These are phyloP conservation scores for Sporothrix sp. DNA, from an alignment of 2,329 filamentous ascomycete species.

Conservation along the genomic window DNA sequence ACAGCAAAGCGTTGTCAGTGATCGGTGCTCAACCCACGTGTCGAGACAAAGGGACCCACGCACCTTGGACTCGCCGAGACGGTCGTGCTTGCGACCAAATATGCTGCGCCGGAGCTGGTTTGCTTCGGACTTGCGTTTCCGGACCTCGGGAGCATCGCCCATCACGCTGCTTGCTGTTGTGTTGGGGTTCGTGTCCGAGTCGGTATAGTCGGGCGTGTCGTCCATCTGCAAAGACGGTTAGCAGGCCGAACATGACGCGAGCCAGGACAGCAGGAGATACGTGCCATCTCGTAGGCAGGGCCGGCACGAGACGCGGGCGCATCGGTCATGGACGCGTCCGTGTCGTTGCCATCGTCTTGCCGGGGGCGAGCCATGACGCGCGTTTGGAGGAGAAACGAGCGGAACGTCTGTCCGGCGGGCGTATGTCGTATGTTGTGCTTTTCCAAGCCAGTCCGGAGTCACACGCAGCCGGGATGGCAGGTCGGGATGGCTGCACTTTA, in stretches of 20 bases:
- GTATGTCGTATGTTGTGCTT: too few species aligned
- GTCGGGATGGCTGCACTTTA: slow-evolving; percentile 12
- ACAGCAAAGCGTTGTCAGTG: not conserved
- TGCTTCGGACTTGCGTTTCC: slow-evolving; percentile 76
- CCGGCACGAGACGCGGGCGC: slow-evolving; percentile 37
- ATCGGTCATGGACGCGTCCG: slow-evolving; percentile 55
- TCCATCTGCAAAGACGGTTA: slow-evolving; percentile 43
- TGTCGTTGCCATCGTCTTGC: slow-evolving; percentile 40
- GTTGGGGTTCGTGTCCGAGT: slow-evolving; percentile 58
- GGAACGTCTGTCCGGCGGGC: not conserved
- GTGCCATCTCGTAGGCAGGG: slow-evolving; percentile 40
- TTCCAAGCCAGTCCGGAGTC: too few species aligned
- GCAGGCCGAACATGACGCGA: not conserved
- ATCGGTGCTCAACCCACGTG: too few species aligned
- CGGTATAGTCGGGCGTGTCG: slow-evolving; percentile 56
- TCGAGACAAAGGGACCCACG: slow-evolving; percentile 15
- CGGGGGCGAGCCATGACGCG: slow-evolving; percentile 13
- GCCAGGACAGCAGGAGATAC: slow-evolving; percentile 16
- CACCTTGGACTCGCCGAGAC: slow-evolving; percentile 87
- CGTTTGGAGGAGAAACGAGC: not conserved
- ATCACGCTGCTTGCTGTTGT: slow-evolving; percentile 74
- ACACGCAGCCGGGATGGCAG: not conserved
- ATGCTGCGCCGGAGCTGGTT: slow-evolving; percentile 86
- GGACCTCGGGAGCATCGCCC: slow-evolving; percentile 69
- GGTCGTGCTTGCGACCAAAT: slow-evolving; percentile 89